Base-by-base conservation (phyloP, 2,329 filamentous ascomycete species). In the Paracamarosporium sp. region DNA sequence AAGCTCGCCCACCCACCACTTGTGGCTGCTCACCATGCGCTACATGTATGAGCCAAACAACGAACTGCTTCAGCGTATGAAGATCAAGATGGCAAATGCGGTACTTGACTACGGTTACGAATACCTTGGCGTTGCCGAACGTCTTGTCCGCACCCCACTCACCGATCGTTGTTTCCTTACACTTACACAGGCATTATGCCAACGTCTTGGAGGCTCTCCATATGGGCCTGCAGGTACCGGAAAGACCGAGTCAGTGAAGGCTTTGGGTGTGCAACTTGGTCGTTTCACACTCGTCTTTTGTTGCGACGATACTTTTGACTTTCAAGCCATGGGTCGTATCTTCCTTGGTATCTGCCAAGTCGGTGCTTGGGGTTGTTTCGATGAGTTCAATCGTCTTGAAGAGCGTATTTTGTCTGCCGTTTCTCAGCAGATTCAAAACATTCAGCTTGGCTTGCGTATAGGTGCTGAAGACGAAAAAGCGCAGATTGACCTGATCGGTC, bases 291-390 rank as follows among this genome's bases (percentile, higher is more conserved):
- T 99, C 25, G 96, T 99, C 27, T 99, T 99, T 82, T 99, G 96
- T 78, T 99, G 95, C 81, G 95, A 99, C 74, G 95, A 99, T 78
- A 99, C 95, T 0, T 99, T 99, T 71, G 95, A 99, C 77, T 99
- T 98, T 83, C 95, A 99, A 73, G 95, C 95, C 50, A 99, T 99
- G 95, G 96, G 96, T 13, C 92, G 95, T 67, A 99, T 99, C 69
- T 99, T 99, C 85, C 85, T 99, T 33, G 95, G 95, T 85, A 96
- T 99, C 61, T 99, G 96, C 76, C 95, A 99, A 77, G 95, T 99
- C 46, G 95, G 95, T 76, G 95, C 95, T 4, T 99, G 95, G 95
- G 96, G 96, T 70, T 99, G 95, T 82, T 99, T 99, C 78, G 95
- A 99, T 73, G 95, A 99, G 81, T 99, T 99, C 84, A 99, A 99